Base-by-base conservation (phyloP, 345 rosid genomes). In the Cardamine resedifolia region DNA sequence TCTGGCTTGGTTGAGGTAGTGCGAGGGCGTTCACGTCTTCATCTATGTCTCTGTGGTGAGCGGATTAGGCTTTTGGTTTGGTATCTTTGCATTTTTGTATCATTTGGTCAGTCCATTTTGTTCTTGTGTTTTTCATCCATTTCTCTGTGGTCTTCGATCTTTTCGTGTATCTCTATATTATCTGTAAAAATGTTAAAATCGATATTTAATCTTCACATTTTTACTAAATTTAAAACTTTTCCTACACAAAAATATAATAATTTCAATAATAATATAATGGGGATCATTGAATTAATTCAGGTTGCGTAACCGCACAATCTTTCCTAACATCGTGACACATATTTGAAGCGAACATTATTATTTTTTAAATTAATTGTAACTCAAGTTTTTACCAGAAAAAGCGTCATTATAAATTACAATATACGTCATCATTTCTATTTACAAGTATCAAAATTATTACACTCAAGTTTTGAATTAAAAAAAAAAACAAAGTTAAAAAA, bases 401-500 rank as follows among this genome's bases (percentile, higher is more conserved):
- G 8, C 15, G 19, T 34, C 41, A 36, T 50, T n/a, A 27, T 50
- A 61, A 36, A 64, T 19, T 55, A 55, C 5, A 47, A 64, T 4
- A 24, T 48, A 19, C 60, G 61, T 66, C 72, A 49, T 11, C 47
- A 7, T 58, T 58, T 34, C 67, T 28, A 49, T 57, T 27, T 36
- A 18, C 15, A 53, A 55, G 20, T 26, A 28, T 34, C 43, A 14
- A 65, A 64, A 56, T 73, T 56, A 73, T 57, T 57, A 57, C 78
- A 66, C 55, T 66, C 45, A 11, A 47, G 24, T 73, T 64, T n/a
- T 47, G 1, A 19, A 53, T n/a, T 0, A 62, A 10, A 19, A 12
- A 7, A 8, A n/a, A 7, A n/a, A 26, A 33, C 1, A 56, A 33
- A 3, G n/a, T n/a, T 15, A 4, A 26, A 45, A 49, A 36, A 24